These are phyloP conservation scores for Starmera dryadoides DNA, from an alignment of 805 yeast genomes.

Conservation along the genomic window DNA sequence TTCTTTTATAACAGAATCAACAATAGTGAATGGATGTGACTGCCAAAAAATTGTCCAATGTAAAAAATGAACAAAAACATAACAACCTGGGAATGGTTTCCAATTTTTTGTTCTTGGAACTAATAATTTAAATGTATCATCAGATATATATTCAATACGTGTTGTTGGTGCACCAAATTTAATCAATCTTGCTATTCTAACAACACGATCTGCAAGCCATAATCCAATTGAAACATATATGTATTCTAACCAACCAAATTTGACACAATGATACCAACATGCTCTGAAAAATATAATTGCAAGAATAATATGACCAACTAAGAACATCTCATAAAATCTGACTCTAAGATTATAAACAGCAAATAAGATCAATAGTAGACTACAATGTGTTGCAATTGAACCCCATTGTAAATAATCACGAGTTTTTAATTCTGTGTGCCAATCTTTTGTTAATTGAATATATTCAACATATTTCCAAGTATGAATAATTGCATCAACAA, in stretches of 20 bases:
- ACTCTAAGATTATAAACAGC: slow-evolving; percentile 40
- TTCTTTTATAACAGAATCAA: slow-evolving; percentile 31
- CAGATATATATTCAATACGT: slow-evolving; percentile 18
- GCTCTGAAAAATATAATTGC: slow-evolving; percentile 46
- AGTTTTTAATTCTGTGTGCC: neutral
- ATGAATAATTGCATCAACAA: slow-evolving; percentile 38
- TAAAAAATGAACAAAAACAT: slow-evolving; percentile 50
- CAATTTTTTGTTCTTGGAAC: slow-evolving; percentile 37
- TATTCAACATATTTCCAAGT: slow-evolving; percentile 20
- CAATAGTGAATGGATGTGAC: slow-evolving; percentile 66
- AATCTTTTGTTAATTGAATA: slow-evolving; percentile 1
- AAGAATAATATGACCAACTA: slow-evolving; percentile 47
- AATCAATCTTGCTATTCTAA: slow-evolving; percentile 31
- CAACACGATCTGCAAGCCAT: slow-evolving; percentile 43
- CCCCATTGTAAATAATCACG: slow-evolving; percentile 15
- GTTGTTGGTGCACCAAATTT: slow-evolving; percentile 14
- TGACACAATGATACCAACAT: slow-evolving; percentile 52
- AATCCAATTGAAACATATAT: slow-evolving; percentile 16
- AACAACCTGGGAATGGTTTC: slow-evolving; percentile 48
- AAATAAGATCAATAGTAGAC: slow-evolving; percentile 5
- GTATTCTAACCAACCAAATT: slow-evolving; percentile 42
- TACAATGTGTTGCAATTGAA: slow-evolving; percentile 4
- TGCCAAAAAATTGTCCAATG: slow-evolving; percentile 52
- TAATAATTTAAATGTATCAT: slow-evolving; percentile 38
- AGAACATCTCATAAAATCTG: slow-evolving; percentile 51